Evolutionary conservation across 2,329 filamentous ascomycete genomes (phyloP).

Genomic region (Pezicula carpinea): DNA sequence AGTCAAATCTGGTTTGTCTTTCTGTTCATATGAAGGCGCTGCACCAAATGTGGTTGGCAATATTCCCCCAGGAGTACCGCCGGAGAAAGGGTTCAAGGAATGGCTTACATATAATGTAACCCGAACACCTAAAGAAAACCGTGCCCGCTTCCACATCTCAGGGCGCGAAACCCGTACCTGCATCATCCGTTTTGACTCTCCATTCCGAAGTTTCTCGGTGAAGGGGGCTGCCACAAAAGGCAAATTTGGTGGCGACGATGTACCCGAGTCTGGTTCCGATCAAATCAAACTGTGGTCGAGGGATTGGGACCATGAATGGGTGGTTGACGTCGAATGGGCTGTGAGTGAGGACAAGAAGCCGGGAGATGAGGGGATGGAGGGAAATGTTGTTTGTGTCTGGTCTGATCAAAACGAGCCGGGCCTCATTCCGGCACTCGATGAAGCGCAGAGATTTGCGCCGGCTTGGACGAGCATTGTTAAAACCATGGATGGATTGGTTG

Average conservation of each 20-base stretch:
- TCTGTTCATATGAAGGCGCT: conserved; percentile 69
- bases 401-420: conserved; percentile 72
- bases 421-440: conserved; percentile 77
- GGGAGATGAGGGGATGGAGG: conserved; percentile 44
- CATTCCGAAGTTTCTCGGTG: conserved; percentile 61
- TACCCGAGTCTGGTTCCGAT: conserved; percentile 57
- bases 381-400: conserved; percentile 76
- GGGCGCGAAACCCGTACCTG: conserved; percentile 77
- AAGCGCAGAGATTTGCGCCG: conserved; percentile 71
- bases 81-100: conserved; percentile 39
- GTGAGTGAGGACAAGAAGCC: conserved; percentile 24
- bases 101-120: conserved; percentile 66
- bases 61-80: conserved; percentile 35
- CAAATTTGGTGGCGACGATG: conserved; percentile 53
- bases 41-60: conserved; percentile 57
- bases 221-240: conserved; percentile 55
- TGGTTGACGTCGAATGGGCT: conserved; percentile 61
- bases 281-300: conserved; percentile 79
- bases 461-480: conserved; percentile 78
- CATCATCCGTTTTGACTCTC: conserved; percentile 65
- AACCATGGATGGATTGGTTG: conserved; percentile 70
- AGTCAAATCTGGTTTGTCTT: conserved; percentile 46
- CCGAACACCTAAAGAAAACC: conserved; percentile 36
- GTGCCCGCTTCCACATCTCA: conserved; percentile 60
- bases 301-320: conserved; percentile 72